Evolutionary conservation across 805 yeast species (phyloP).

Genomic region (Wickerhamomyces subpelliculosus): DNA sequence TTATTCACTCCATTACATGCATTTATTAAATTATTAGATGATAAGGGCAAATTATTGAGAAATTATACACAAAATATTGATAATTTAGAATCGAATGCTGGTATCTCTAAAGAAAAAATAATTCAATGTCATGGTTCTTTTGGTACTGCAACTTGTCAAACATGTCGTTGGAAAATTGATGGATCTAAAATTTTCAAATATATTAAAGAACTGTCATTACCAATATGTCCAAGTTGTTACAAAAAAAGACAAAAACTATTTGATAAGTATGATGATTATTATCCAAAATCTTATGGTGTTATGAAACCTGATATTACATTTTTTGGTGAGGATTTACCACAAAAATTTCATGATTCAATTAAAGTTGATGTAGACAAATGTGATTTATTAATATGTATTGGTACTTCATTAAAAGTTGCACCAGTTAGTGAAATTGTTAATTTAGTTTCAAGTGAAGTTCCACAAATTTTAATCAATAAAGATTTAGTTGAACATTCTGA

Average conservation of each 20-base stretch:
- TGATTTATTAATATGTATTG: conserved; percentile 78
- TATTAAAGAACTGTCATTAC: conserved; percentile 52
- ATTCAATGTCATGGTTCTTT: conserved; percentile 94
- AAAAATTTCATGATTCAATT: conserved; percentile 52
- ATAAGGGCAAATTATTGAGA: conserved; percentile 68
- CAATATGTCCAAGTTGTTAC: conserved; percentile 66
- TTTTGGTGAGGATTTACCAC: conserved; percentile 81
- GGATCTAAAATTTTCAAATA: conserved; percentile 60
- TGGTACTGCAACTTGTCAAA: conserved; percentile 77
- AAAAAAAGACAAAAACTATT: conserved; percentile 31
- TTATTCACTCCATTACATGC: conserved; percentile 73
- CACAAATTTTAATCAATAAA: conserved; percentile 73
- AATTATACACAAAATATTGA: conserved; percentile 92
- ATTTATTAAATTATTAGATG: conserved; percentile 67
- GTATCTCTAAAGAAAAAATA: conserved; percentile 55
- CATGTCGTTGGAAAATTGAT: conserved; percentile 59
- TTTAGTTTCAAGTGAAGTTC: conserved; percentile 60
- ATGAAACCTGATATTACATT: conserved; percentile 91
- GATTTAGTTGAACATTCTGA: conserved; percentile 71
- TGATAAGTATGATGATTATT: conserved; percentile 19
- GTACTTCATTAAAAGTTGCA: conserved; percentile 87
- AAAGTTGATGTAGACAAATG: conserved; percentile 57
- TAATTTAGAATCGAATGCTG: conserved; percentile 77
- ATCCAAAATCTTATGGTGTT: conserved; percentile 58
- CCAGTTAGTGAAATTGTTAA: conserved; percentile 90